These are phyloP conservation scores for Phycomyces blakesleeanus DNA, from an alignment of 192 early-diverging fungal genomes.

Conservation along the genomic window DNA sequence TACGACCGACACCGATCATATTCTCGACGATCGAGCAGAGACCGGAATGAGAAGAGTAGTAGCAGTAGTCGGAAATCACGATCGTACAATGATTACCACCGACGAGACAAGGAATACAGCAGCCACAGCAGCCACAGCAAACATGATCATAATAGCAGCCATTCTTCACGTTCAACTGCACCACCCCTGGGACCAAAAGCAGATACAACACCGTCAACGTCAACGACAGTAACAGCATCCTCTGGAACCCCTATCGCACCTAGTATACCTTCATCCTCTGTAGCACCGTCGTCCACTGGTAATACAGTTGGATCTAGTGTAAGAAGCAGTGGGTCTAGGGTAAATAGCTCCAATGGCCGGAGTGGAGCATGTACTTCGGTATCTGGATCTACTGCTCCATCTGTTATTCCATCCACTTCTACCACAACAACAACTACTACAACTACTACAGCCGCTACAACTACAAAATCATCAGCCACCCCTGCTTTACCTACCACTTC, in stretches of 20 bases:
- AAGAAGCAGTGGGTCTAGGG: too few species aligned
- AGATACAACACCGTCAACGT: background rate
- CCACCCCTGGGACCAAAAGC: conserved; percentile 15
- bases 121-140: background rate
- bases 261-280: too few species aligned
- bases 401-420: background rate
- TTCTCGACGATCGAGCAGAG: conserved; percentile 2
- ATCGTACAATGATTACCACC: conserved; percentile 9
- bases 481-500: background rate
- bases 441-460: background rate
- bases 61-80: conserved; percentile 7
- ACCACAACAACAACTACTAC: conserved; percentile 2
- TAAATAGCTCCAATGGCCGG: too few species aligned
- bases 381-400: background rate
- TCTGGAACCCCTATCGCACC: too few species aligned
- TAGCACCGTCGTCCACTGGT: too few species aligned
- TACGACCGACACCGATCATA: background rate
- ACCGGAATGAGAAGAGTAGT: conserved; percentile 9
- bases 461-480: background rate
- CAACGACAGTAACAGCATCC: too few species aligned
- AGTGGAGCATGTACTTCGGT: too few species aligned
- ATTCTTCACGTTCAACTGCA: background rate
- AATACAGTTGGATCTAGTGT: too few species aligned
- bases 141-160: background rate
- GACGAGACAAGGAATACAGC: conserved; percentile 2